phyloP scores from a whole-genome alignment of 2,329 filamentous ascomycete species.

The Westerdykella sp. region DNA sequence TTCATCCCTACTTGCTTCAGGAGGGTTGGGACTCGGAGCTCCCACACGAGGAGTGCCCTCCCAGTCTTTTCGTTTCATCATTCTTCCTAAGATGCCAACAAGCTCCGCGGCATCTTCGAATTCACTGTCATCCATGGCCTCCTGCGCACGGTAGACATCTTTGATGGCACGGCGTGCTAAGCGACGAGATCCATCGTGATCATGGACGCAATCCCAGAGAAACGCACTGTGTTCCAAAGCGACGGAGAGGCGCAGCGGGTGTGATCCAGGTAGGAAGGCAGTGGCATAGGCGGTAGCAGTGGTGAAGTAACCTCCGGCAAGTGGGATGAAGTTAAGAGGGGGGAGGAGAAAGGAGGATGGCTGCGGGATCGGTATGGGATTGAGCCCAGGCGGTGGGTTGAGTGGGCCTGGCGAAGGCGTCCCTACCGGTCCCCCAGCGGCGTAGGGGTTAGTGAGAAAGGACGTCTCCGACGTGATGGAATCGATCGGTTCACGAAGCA shows the following conservation, averaged over 20 bases:
- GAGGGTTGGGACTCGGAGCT: slow-evolving; percentile 5
- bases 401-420: slow-evolving; percentile 39
- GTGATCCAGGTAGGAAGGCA: slow-evolving; percentile 71
- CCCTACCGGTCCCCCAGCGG: slow-evolving; percentile 34
- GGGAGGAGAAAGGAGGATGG: slow-evolving; percentile 71
- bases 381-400: slow-evolving; percentile 41
- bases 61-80: slow-evolving; percentile 64
- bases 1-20: neutral
- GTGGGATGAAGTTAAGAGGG: slow-evolving; percentile 71
- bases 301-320: slow-evolving; percentile 74
- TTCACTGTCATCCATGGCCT: slow-evolving; percentile 92
- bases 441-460: slow-evolving; percentile 47
- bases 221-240: slow-evolving; percentile 92
- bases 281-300: slow-evolving; percentile 72
- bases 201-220: slow-evolving; percentile 85
- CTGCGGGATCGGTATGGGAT: slow-evolving; percentile 38
- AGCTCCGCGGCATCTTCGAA: slow-evolving; percentile 87
- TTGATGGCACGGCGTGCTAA: slow-evolving; percentile 78
- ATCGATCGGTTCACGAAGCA: slow-evolving; percentile 44
- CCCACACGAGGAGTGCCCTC: slow-evolving; percentile 33
- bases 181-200: slow-evolving; percentile 66
- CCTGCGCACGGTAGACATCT: slow-evolving; percentile 84
- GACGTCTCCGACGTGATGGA: slow-evolving; percentile 47
- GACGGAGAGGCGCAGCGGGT: slow-evolving; percentile 81
- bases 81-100: slow-evolving; percentile 76